Percentiles rank a stretch among this genome's conserved stretches.
Evolutionary conservation across 495 filamentous ascomycete species (phyloP).

Genomic region (Aspergillus olivimuriae): DNA sequence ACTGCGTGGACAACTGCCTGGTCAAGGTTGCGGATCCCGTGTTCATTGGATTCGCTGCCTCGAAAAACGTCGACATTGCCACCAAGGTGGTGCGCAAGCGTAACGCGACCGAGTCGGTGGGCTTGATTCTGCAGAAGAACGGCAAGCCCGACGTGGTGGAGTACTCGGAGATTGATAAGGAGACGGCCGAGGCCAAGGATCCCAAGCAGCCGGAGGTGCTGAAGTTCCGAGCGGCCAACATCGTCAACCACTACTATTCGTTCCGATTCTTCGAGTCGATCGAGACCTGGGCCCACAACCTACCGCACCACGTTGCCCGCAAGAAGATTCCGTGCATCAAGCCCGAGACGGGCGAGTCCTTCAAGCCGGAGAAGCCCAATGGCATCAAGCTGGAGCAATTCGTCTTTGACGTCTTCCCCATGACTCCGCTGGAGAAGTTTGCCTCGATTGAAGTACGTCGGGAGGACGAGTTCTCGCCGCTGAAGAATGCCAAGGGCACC

Average conservation of each 20-base stretch:
- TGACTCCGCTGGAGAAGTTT: constrained; percentile 80
- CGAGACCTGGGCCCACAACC: constrained; percentile 71
- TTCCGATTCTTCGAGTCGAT: constrained; percentile 89
- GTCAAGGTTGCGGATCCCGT: constrained; percentile 94
- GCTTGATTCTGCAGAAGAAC: constrained; percentile 89
- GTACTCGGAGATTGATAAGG: constrained; percentile 93
- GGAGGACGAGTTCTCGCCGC: constrained; percentile 95
- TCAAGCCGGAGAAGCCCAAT: constrained; percentile 91
- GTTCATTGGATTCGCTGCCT: constrained; percentile 90
- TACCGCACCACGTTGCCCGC: constrained; percentile 91
- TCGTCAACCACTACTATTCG: constrained; percentile 99
- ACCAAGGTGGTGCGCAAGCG: constrained; percentile 99
- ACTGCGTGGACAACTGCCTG: constrained; percentile 99
- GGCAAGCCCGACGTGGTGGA: constrained; percentile 97
- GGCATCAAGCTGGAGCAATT: constrained; percentile 99
- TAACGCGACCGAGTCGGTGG: constrained; percentile 92
- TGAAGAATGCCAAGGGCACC: constrained; percentile 92
- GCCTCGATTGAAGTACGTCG: constrained; percentile 93
- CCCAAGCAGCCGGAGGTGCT: constrained; percentile 74
- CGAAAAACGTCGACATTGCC: constrained; percentile 87
- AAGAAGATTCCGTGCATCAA: constrained; percentile 97
- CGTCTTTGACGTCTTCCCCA: constrained; percentile 96
- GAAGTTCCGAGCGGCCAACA: constrained; percentile 96
- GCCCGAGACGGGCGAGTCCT: constrained; percentile 61
- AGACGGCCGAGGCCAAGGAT: constrained; percentile 82